Conservation (phyloP, 83 land plant genomes). For the Diphasiastrum complanatum region DNA sequence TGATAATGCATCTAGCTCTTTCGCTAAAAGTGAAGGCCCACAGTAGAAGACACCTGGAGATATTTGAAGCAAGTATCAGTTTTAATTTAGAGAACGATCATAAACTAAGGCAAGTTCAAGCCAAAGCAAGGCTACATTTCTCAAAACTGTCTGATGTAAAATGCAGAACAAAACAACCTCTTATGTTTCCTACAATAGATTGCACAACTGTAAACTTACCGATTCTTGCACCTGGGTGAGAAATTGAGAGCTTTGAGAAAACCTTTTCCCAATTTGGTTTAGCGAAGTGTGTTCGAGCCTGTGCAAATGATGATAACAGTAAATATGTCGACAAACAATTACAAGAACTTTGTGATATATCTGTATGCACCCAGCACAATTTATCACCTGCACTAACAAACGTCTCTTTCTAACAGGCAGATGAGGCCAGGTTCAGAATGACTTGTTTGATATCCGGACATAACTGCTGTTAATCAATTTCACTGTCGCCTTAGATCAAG, state of each 20-base stretch:
- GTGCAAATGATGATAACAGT: slow-evolving; percentile 1
- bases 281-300: slow-evolving; percentile 36
- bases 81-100: too few relatives aligned
- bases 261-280: slow-evolving; percentile 34
- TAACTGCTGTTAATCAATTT: too few relatives aligned
- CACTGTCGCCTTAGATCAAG: too few relatives aligned
- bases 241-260: slow-evolving; percentile 28
- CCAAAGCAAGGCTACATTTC: background rate
- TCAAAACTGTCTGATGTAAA: too few relatives aligned
- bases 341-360: too few relatives aligned
- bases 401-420: too few relatives aligned
- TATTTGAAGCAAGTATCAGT: background rate
- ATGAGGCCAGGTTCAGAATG: too few relatives aligned
- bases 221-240: slow-evolving; percentile 25
- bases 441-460: too few relatives aligned
- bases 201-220: too few relatives aligned
- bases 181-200: background rate
- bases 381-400: too few relatives aligned
- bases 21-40: slow-evolving; percentile 62
- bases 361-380: too few relatives aligned
- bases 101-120: background rate
- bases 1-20: slow-evolving; percentile 60
- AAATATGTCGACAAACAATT: background rate
- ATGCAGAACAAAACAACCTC: too few relatives aligned
- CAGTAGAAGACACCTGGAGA: slow-evolving; percentile 96